Conservation (phyloP, 2,329 filamentous ascomycete genomes). For the Nakataea oryzae region DNA sequence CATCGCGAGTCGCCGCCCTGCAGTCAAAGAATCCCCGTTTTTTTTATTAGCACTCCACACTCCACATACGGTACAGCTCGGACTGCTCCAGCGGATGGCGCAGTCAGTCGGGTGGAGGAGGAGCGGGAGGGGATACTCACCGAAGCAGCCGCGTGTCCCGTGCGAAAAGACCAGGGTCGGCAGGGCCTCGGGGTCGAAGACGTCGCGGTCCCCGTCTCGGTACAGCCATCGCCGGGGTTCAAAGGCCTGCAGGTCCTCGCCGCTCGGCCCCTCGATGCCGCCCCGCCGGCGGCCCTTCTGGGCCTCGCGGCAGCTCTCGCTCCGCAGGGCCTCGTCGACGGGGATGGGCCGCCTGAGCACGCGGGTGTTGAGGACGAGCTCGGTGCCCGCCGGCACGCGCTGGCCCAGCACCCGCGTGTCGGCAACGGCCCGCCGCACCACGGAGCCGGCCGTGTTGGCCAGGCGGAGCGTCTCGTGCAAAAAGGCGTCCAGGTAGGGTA, state of each 20-base stretch:
- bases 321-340: slow-evolving; percentile 18
- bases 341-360: slow-evolving; percentile 9
- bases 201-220: slow-evolving; percentile 14
- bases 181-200: slow-evolving; percentile 22
- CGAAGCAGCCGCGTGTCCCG: slow-evolving; percentile 24
- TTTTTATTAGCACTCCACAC: not conserved
- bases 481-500: not conserved
- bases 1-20: slow-evolving; percentile 12
- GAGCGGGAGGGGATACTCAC: slow-evolving; percentile 8
- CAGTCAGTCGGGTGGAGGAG: too few relatives aligned
- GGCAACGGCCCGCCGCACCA: not conserved
- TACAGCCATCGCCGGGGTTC: slow-evolving; percentile 28
- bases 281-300: slow-evolving; percentile 17
- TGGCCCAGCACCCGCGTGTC: not conserved
- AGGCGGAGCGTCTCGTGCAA: not conserved
- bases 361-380: slow-evolving; percentile 9
- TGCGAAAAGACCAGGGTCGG: slow-evolving; percentile 23
- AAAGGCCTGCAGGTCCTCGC: slow-evolving; percentile 17
- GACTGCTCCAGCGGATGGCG: too few relatives aligned
- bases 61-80: not conserved
- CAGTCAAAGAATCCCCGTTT: not conserved
- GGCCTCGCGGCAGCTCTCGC: slow-evolving; percentile 14
- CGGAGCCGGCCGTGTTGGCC: not conserved
- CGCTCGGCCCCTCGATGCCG: slow-evolving; percentile 12
- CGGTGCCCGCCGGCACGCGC: not conserved